Percentiles rank a stretch among this genome's conserved stretches.
These are phyloP conservation scores for Rhizophagus sp. DNA, from an alignment of 192 early-diverging fungal species.

Conservation along the genomic window DNA sequence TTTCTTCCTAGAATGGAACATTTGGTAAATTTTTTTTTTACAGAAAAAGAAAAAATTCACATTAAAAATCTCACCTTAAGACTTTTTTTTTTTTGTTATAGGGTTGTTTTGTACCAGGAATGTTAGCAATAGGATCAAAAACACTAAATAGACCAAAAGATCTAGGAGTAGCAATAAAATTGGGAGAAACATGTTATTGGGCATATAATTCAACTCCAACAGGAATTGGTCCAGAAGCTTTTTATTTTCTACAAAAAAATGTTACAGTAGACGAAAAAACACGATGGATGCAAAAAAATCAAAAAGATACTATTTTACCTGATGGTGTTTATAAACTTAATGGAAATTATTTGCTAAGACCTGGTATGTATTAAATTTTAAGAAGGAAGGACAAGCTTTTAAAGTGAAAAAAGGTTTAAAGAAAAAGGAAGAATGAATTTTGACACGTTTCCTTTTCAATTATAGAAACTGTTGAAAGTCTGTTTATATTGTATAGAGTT, in stretches of 20 bases:
- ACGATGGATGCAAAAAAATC: background rate
- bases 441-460: too few species aligned
- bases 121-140: constrained; percentile 47
- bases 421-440: background rate
- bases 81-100: constrained; percentile 25
- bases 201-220: constrained; percentile 47
- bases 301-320: constrained; percentile 18
- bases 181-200: constrained; percentile 53
- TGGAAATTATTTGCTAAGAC: background rate
- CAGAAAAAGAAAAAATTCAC: background rate
- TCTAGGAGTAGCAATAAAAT: constrained; percentile 36
- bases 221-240: constrained; percentile 54
- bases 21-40: constrained; percentile 28
- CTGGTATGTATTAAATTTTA: background rate
- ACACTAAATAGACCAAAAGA: constrained; percentile 41
- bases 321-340: background rate
- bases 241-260: constrained; percentile 33
- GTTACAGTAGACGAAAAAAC: background rate
- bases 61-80: constrained; percentile 26
- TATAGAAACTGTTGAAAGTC: constrained; percentile 68
- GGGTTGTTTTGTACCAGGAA: constrained; percentile 59
- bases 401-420: too few species aligned
- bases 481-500: constrained; percentile 71
- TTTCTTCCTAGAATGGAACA: constrained; percentile 38
- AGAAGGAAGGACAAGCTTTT: too few species aligned